Conservation (phyloP, 2,329 filamentous ascomycete genomes). For the Venturia nashicola region DNA sequence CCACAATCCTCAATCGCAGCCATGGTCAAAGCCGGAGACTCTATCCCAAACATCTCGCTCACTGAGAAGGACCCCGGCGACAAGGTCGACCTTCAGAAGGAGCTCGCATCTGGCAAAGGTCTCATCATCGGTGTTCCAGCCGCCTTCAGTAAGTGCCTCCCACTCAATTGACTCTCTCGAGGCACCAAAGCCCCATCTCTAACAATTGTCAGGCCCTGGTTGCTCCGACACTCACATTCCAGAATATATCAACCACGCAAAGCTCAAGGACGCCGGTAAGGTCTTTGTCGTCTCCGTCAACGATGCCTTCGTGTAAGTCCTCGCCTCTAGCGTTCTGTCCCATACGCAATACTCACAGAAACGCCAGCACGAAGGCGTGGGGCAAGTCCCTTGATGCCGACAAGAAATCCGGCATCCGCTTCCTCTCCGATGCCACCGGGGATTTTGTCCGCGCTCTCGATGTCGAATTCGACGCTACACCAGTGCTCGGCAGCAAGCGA, state of each 20-base stretch:
- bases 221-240: conserved; percentile 1
- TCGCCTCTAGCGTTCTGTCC: not conserved
- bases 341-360: not conserved
- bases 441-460: not conserved
- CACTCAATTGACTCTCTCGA: not conserved
- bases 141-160: not conserved
- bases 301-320: not conserved
- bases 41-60: not conserved
- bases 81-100: not conserved
- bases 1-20: not conserved
- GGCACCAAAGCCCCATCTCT: not conserved
- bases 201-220: not conserved
- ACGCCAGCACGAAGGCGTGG: not conserved
- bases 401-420: not conserved
- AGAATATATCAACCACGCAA: not conserved
- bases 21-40: conserved; percentile 3
- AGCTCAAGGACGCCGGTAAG: not conserved
- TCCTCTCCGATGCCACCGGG: not conserved
- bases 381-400: not conserved
- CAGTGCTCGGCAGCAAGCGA: not conserved
- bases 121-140: conserved; percentile 1
- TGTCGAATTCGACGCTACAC: not conserved
- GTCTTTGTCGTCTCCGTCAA: conserved; percentile 1
- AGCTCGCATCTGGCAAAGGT: not conserved
- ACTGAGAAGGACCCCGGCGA: not conserved